These are phyloP conservation scores for Mortierella sp. DNA, from an alignment of 371 early-diverging fungal genomes.

Conservation along the genomic window DNA sequence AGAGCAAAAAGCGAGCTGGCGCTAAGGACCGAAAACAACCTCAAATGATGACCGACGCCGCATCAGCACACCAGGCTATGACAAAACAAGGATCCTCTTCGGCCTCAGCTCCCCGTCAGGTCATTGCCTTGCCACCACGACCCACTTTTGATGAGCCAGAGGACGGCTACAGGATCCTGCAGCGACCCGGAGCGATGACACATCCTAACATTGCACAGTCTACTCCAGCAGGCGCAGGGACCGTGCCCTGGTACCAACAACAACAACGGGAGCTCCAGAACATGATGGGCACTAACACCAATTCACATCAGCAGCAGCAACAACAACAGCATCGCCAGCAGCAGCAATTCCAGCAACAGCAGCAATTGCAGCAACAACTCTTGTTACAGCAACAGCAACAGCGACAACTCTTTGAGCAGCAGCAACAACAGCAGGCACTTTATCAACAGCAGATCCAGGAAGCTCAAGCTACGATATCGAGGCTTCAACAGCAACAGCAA, in stretches of 20 bases:
- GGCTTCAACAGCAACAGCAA: slow-evolving; percentile 48
- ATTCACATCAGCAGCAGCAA: slow-evolving; percentile 17
- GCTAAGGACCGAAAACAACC: slow-evolving; percentile 32
- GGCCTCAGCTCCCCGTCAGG: slow-evolving; percentile 13
- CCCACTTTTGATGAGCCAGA: slow-evolving; percentile 35
- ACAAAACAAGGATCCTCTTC: neutral
- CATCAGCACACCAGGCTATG: slow-evolving; percentile 41
- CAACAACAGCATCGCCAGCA: slow-evolving; percentile 33
- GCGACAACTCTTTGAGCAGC: slow-evolving; percentile 38
- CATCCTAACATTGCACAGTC: neutral
- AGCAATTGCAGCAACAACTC: slow-evolving; percentile 40
- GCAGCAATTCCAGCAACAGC: slow-evolving; percentile 48
- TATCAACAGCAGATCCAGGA: slow-evolving; percentile 47
- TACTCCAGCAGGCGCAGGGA: slow-evolving; percentile 18
- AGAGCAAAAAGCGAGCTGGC: slow-evolving; percentile 34
- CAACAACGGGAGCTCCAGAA: slow-evolving; percentile 55
- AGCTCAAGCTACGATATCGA: slow-evolving; percentile 44
- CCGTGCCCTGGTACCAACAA: slow-evolving; percentile 57
- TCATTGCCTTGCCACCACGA: slow-evolving; percentile 42
- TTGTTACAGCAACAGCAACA: slow-evolving; percentile 49
- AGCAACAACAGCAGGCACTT: slow-evolving; percentile 47
- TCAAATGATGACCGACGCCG: slow-evolving; percentile 29
- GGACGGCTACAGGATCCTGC: slow-evolving; percentile 53
- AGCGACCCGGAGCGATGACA: slow-evolving; percentile 37
- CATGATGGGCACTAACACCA: slow-evolving; percentile 43